A percentile compares a stretch with the other conserved stretches of the same genome.
phyloP scores from a whole-genome alignment of 2,329 filamentous ascomycete genomes.

The Phialophora macrospora region DNA sequence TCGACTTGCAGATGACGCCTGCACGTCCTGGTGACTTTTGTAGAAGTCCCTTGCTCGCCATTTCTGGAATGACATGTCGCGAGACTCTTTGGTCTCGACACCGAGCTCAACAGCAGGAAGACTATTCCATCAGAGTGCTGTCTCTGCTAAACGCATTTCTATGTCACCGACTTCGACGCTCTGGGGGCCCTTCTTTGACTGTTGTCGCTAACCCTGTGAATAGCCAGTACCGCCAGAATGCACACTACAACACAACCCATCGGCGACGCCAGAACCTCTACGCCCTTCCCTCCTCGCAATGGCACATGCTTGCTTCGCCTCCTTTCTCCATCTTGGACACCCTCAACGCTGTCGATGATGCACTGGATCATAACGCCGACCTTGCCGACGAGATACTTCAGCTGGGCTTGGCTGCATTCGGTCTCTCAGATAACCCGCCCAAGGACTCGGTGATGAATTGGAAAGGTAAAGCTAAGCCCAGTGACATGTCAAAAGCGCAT shows the following conservation, averaged over 20 bases:
- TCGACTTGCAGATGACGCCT: background rate
- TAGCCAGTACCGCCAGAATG: conserved; percentile 82
- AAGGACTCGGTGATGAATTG: conserved; percentile 61
- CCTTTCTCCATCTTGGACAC: conserved; percentile 84
- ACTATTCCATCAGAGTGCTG: background rate
- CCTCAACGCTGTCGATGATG: conserved; percentile 77
- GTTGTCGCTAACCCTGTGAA: conserved; percentile 19
- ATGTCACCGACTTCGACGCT: background rate
- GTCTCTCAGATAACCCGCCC: conserved; percentile 50
- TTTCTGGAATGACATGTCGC: background rate
- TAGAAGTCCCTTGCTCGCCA: background rate
- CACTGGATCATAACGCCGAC: conserved; percentile 85
- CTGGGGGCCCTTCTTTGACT: background rate
- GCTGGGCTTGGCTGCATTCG: conserved; percentile 67
- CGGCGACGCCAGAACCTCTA: conserved; percentile 91
- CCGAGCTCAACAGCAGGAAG: background rate
- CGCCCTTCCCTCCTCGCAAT: conserved; percentile 80
- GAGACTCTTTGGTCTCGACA: background rate
- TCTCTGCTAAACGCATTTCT: background rate
- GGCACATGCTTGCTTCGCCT: conserved; percentile 76
- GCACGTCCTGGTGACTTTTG: background rate
- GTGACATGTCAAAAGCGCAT: conserved; percentile 86
- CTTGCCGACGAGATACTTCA: conserved; percentile 78
- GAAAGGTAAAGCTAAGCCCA: conserved; percentile 70
- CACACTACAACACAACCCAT: conserved; percentile 90